Percentiles rank a stretch among this genome's conserved stretches.
phyloP scores from a whole-genome alignment of 176 grass and related monocot species.

The Carex pumila region DNA sequence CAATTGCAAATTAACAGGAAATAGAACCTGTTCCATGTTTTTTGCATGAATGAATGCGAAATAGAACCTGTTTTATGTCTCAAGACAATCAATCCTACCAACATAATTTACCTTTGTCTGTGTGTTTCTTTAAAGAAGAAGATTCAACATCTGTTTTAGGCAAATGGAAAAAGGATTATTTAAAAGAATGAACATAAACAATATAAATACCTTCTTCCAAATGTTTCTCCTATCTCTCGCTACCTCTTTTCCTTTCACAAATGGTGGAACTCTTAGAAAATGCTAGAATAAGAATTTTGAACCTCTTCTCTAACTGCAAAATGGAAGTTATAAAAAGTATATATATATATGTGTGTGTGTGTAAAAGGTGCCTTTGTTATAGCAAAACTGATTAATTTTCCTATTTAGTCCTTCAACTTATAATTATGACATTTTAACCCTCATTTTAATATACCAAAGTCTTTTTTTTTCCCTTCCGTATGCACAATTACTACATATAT shows the following conservation, averaged over 20 bases:
- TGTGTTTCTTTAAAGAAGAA: neutral
- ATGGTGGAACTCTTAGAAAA: neutral
- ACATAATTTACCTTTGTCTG: neutral
- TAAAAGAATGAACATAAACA: neutral
- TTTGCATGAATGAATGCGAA: neutral
- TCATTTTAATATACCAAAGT: neutral
- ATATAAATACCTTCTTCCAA: neutral
- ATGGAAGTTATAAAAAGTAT: neutral
- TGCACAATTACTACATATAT: neutral
- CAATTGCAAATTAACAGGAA: neutral
- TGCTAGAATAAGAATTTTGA: neutral
- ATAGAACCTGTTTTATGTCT: neutral
- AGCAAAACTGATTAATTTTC: neutral
- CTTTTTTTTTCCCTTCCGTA: neutral
- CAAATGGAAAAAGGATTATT: neutral
- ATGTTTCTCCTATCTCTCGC: neutral
- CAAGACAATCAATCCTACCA: neutral
- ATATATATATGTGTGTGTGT: neutral
- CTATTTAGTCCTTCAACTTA: neutral
- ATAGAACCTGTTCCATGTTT: neutral
- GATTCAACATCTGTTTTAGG: neutral
- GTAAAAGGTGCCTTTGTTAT: neutral
- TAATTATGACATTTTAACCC: slow-evolving; percentile 5
- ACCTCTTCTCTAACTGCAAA: neutral
- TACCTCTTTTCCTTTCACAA: neutral